phyloP scores from a whole-genome alignment of 139 green algal genomes.

The Tetraselmis striata region DNA sequence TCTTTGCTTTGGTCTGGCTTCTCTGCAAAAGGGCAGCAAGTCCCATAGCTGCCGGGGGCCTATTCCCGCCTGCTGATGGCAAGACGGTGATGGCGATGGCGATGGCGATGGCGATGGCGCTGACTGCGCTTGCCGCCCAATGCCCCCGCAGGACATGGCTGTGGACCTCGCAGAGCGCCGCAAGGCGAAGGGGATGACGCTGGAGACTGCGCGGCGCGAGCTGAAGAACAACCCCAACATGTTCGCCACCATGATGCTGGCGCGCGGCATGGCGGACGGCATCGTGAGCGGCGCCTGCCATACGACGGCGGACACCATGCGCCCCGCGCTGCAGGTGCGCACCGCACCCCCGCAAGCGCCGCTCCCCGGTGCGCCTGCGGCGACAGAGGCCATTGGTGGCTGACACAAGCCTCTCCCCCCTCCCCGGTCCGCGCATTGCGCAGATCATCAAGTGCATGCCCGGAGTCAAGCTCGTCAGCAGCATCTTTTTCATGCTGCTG shows the following conservation, averaged over 20 bases:
- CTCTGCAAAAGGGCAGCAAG: no score
- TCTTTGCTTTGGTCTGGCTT: no score
- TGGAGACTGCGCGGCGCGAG: slow-evolving; percentile 53
- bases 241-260: slow-evolving; percentile 77
- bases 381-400: no score
- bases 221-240: slow-evolving; percentile 51
- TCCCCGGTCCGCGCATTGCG: no score
- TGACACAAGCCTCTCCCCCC: no score
- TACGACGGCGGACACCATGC: slow-evolving; percentile 85
- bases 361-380: no score
- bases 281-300: slow-evolving; percentile 82
- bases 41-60: no score
- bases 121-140: no score
- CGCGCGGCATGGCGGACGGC: slow-evolving; percentile 66
- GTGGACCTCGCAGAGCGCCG: slow-evolving; percentile 51
- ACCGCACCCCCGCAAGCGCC: no score
- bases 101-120: no score
- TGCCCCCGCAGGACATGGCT: slow-evolving; percentile 48
- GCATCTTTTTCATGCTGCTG: slow-evolving; percentile 91
- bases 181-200: slow-evolving; percentile 65
- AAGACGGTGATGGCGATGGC: no score
- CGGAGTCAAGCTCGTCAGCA: slow-evolving; percentile 51
- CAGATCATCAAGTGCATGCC: neutral
- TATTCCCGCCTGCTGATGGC: no score
- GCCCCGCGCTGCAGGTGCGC: slow-evolving; percentile 75